Percentiles rank a stretch among this genome's conserved stretches.
Evolutionary conservation across 2,329 filamentous ascomycete species (phyloP).

Genomic region (Stemphylium lycopersici): DNA sequence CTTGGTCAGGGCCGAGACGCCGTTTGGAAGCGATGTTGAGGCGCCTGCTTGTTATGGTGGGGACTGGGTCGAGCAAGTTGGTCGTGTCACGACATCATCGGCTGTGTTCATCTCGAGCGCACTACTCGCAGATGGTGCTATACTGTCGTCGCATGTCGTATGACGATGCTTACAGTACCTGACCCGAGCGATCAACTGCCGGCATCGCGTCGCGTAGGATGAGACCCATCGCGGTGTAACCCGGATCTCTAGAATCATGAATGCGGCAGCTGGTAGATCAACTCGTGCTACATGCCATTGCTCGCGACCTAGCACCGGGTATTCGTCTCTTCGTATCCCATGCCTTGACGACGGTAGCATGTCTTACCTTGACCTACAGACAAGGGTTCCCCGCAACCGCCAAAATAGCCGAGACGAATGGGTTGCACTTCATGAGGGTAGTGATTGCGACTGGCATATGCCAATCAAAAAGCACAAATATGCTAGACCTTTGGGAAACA

Average conservation of each 20-base stretch:
- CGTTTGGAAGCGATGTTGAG: no score
- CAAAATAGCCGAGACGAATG: slow-evolving; percentile 2
- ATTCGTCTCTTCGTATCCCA: not conserved
- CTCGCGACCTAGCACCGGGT: not conserved
- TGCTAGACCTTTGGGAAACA: no score
- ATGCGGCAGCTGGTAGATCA: not conserved
- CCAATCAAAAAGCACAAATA: not conserved
- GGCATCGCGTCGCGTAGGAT: not conserved
- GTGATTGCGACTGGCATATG: not conserved
- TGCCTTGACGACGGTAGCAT: not conserved
- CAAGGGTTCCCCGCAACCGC: not conserved
- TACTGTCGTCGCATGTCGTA: not conserved
- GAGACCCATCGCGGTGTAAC: no score
- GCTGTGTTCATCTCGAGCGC: not conserved
- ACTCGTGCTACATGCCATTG: not conserved
- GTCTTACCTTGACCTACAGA: not conserved
- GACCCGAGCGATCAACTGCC: not conserved
- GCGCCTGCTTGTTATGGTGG: no score
- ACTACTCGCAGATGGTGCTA: not conserved
- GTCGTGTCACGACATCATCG: not conserved
- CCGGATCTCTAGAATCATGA: no score
- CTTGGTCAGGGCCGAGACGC: no score
- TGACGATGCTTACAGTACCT: not conserved
- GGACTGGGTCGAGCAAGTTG: no score
- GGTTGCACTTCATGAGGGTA: not conserved